These are phyloP conservation scores for Ramalina intermedia DNA, from an alignment of 495 filamentous ascomycete genomes.

Conservation along the genomic window DNA sequence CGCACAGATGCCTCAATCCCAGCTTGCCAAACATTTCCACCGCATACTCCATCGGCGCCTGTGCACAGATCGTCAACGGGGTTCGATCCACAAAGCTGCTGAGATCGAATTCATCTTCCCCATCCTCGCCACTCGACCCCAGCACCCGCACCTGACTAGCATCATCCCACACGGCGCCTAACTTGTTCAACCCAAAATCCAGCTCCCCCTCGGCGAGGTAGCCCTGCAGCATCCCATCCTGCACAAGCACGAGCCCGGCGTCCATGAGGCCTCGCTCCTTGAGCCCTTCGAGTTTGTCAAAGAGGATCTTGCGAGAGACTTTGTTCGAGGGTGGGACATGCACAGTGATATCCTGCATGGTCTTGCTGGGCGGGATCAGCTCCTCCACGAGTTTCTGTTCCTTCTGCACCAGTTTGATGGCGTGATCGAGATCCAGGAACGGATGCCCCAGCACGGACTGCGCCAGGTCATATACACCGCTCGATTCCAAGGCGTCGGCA, in stretches of 20 bases:
- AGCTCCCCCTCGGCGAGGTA: constrained; percentile 41
- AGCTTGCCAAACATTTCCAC: constrained; percentile 45
- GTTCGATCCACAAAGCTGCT: constrained; percentile 37
- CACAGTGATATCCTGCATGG: constrained; percentile 42
- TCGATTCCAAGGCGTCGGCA: constrained; percentile 35
- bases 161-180: constrained; percentile 22
- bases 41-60: constrained; percentile 41
- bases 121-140: constrained; percentile 11
- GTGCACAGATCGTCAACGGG: constrained; percentile 32
- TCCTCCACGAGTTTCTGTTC: constrained; percentile 26
- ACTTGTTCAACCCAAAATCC: constrained; percentile 31
- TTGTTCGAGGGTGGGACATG: constrained; percentile 27
- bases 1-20: constrained; percentile 35
- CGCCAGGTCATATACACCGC: constrained; percentile 41
- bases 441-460: constrained; percentile 42
- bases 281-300: constrained; percentile 31
- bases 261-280: constrained; percentile 38
- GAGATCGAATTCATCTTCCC: constrained; percentile 24
- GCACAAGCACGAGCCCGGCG: constrained; percentile 39
- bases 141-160: constrained; percentile 26
- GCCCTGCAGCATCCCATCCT: constrained; percentile 34
- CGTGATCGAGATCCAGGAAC: constrained; percentile 38
- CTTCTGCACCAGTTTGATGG: constrained; percentile 25
- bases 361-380: constrained; percentile 35
- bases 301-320: constrained; percentile 27